A percentile compares a stretch with the other conserved stretches of the same genome.
Conservation (phyloP, 2,329 filamentous ascomycete species). For the Akanthomyces dipterigenus region DNA sequence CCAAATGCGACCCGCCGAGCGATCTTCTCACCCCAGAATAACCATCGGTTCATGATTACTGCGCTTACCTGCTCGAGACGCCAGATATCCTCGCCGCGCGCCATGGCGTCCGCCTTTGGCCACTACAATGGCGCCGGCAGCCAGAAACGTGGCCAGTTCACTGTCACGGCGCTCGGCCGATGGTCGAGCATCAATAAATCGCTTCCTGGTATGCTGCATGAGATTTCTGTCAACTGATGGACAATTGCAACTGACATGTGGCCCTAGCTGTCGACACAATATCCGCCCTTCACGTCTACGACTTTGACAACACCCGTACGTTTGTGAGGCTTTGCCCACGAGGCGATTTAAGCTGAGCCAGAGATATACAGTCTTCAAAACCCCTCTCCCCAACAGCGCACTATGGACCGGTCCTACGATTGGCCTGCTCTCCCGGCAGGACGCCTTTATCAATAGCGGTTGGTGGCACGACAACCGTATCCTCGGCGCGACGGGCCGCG, state of each 20-base stretch:
- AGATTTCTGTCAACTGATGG: not conserved
- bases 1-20: not conserved
- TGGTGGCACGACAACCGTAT: conserved; percentile 97
- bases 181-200: conserved; percentile 76
- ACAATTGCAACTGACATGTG: conserved; percentile 13
- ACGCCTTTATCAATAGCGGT: conserved; percentile 73
- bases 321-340: conserved; percentile 7
- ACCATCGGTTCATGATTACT: conserved; percentile 20
- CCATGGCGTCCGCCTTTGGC: conserved; percentile 35
- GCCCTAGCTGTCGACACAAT: conserved; percentile 56
- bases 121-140: conserved; percentile 28
- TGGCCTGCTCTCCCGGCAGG: conserved; percentile 67
- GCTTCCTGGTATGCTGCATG: conserved; percentile 51
- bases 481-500: conserved; percentile 77
- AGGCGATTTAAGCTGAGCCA: not conserved
- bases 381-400: conserved; percentile 79
- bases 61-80: conserved; percentile 17
- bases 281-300: conserved; percentile 82
- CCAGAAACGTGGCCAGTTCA: conserved; percentile 32
- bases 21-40: not conserved
- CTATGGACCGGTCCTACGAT: conserved; percentile 78
- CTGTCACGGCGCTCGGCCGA: conserved; percentile 68
- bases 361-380: conserved; percentile 66
- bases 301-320: conserved; percentile 94
- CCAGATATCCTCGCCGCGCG: conserved; percentile 20